Percentiles rank a stretch among this genome's conserved stretches.
These are phyloP conservation scores for Spirogloea muscicola DNA, from an alignment of 139 green algal genomes.

Conservation along the genomic window DNA sequence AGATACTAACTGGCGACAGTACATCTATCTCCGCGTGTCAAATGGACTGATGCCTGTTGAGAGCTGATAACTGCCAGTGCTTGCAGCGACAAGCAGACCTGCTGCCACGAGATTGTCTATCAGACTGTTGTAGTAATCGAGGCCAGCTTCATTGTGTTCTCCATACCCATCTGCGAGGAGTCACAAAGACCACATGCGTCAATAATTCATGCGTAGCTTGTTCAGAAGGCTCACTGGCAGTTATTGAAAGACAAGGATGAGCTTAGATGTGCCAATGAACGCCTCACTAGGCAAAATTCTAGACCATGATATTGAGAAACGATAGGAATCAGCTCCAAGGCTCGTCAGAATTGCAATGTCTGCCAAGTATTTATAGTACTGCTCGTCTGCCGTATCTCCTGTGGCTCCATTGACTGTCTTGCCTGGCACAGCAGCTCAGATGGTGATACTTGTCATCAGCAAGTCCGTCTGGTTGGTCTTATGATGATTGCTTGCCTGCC, in stretches of 20 bases:
- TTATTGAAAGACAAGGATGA: background rate
- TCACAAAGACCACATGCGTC: background rate
- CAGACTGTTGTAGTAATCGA: constrained; percentile 29
- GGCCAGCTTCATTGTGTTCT: constrained; percentile 3
- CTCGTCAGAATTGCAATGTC: too few relatives aligned
- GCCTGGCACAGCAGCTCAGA: too few relatives aligned
- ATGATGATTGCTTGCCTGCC: too few relatives aligned
- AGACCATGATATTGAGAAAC: constrained; percentile 55
- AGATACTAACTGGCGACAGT: too few relatives aligned
- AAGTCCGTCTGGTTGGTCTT: too few relatives aligned
- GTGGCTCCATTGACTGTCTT: too few relatives aligned
- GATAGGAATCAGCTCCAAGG: too few relatives aligned
- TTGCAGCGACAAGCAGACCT: too few relatives aligned
- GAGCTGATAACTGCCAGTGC: too few relatives aligned
- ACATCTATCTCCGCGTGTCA: too few relatives aligned
- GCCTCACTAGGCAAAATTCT: constrained; percentile 47
- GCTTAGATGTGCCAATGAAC: background rate
- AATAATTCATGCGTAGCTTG: background rate
- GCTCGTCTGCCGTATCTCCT: constrained; percentile 33
- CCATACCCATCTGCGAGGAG: constrained; percentile 17
- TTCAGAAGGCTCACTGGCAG: background rate
- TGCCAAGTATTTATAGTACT: constrained; percentile 49
- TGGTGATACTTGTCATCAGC: too few relatives aligned
- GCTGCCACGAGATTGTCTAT: constrained; percentile 15
- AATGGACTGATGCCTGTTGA: too few relatives aligned